Evolutionary conservation across 2,329 filamentous ascomycete species (phyloP).

Genomic region (Botrytis sinoallii): DNA sequence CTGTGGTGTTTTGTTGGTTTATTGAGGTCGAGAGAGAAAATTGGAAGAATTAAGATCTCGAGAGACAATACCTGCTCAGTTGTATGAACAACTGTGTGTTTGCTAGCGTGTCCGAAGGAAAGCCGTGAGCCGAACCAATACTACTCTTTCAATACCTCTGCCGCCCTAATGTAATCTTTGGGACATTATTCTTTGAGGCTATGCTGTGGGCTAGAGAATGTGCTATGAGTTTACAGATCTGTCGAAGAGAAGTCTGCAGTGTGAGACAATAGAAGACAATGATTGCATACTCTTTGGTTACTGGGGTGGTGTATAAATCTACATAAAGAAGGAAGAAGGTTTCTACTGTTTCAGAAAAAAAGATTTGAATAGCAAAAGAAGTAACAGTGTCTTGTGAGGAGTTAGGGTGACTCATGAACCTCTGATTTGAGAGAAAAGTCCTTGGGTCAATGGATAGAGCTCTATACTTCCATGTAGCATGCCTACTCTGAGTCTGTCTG

Average conservation of each 20-base stretch:
- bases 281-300: neutral
- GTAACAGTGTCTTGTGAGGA: neutral
- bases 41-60: neutral
- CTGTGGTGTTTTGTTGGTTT: neutral
- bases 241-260: neutral
- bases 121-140: neutral
- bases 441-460: neutral
- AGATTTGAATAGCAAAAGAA: neutral
- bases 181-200: neutral
- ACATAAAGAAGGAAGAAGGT: neutral
- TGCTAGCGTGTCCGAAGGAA: neutral
- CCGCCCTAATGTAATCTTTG: neutral
- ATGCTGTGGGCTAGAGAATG: neutral
- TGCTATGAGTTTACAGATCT: neutral
- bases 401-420: no score
- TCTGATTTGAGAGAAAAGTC: neutral
- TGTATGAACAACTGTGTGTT: neutral
- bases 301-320: neutral
- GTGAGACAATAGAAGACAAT: neutral
- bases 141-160: neutral
- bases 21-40: neutral
- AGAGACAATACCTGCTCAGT: neutral
- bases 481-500: neutral
- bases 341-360: neutral
- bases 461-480: neutral